Conservation (phyloP, 1,139 yeast species). For the Pichia sp. region DNA sequence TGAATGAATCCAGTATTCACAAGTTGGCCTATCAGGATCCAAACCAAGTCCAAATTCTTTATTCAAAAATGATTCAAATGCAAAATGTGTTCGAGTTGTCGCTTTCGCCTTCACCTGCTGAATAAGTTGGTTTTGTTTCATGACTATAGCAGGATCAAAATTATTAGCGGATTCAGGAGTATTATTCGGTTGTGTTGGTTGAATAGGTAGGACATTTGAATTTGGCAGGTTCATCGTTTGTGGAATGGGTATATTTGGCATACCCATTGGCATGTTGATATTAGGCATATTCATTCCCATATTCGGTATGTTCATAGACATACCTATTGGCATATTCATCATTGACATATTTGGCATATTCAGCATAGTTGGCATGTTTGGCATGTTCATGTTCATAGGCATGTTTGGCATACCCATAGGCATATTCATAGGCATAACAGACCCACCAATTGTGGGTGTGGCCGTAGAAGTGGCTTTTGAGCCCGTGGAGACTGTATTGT, state of each 20-base stretch:
- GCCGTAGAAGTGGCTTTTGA: not conserved
- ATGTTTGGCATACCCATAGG: slow-evolving; percentile 8
- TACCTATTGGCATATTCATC: not conserved
- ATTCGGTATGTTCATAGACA: not conserved
- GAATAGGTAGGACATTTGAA: not conserved
- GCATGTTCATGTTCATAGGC: slow-evolving; percentile 6
- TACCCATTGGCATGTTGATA: not conserved
- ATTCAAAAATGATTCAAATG: slow-evolving; percentile 74
- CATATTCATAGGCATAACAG: too few relatives aligned
- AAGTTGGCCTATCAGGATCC: slow-evolving; percentile 86
- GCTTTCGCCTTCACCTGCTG: slow-evolving; percentile 15
- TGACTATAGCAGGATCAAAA: slow-evolving; percentile 13
- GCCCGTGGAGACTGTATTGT: too few relatives aligned
- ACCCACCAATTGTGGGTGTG: too few relatives aligned
- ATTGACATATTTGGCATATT: not conserved
- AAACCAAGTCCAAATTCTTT: slow-evolving; percentile 77
- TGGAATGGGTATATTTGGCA: not conserved
- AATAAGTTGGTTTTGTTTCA: slow-evolving; percentile 15
- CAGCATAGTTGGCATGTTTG: not conserved
- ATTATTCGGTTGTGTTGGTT: not conserved
- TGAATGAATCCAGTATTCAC: slow-evolving; percentile 66
- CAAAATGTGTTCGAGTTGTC: slow-evolving; percentile 11
- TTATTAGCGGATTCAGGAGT: not conserved
- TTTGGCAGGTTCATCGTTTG: not conserved
- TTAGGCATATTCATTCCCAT: slow-evolving; percentile 2